phyloP scores from a whole-genome alignment of 495 filamentous ascomycete genomes.

The Penicillium canariense region DNA sequence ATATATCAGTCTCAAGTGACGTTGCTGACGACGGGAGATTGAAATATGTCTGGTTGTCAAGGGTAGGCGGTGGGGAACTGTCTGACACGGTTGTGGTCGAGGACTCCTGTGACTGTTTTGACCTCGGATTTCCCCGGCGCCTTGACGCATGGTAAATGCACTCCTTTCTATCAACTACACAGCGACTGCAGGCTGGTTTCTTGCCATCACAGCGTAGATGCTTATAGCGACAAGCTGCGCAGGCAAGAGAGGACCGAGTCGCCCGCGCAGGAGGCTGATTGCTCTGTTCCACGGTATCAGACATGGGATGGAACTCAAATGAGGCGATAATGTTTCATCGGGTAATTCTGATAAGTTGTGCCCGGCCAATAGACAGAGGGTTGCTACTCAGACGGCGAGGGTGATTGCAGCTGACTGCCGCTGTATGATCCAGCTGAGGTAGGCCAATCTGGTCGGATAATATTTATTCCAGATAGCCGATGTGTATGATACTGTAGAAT shows the following conservation, averaged over 20 bases:
- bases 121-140: neutral
- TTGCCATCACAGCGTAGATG: conserved; percentile 24
- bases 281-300: neutral
- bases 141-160: conserved; percentile 12
- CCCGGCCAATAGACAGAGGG: neutral
- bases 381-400: neutral
- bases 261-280: neutral
- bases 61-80: neutral
- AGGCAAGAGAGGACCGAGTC: conserved; percentile 22
- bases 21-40: neutral
- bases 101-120: neutral
- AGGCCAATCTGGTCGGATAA: neutral
- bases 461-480: neutral
- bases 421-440: neutral
- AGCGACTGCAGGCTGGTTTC: conserved; percentile 20
- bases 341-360: neutral
- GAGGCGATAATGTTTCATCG: neutral
- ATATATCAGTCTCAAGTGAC: neutral
- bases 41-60: neutral
- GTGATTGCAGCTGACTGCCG: neutral
- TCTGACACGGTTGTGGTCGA: neutral
- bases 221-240: conserved; percentile 24
- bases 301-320: neutral
- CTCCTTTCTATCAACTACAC: conserved; percentile 7
- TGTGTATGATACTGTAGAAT: no score